Conservation (phyloP, 192 early-diverging fungal species). For the Gonapodya sp. region DNA sequence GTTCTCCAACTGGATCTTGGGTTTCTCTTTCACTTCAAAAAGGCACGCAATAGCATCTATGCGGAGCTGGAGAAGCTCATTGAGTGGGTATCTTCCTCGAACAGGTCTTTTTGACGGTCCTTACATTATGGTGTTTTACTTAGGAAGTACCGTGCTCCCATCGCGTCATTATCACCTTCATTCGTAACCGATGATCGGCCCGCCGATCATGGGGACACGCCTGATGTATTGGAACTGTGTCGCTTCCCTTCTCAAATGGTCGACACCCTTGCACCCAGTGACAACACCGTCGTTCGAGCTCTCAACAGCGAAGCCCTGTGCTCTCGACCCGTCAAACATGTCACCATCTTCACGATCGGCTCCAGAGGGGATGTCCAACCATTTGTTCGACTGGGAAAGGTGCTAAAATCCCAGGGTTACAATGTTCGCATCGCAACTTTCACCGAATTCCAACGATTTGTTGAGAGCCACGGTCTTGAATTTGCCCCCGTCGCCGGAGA, state of each 20-base stretch:
- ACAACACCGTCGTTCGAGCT: background rate
- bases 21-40: background rate
- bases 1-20: background rate
- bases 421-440: constrained; percentile 58
- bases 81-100: background rate
- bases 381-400: constrained; percentile 59
- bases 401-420: constrained; percentile 51
- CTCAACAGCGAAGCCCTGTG: background rate
- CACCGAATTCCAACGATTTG: constrained; percentile 52
- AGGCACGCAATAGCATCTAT: background rate
- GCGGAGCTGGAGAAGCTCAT: background rate
- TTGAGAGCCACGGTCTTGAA: constrained; percentile 55
- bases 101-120: background rate
- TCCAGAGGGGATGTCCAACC: constrained; percentile 70
- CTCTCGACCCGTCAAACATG: constrained; percentile 28
- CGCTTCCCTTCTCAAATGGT: background rate
- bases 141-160: background rate
- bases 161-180: background rate
- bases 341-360: constrained; percentile 63
- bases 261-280: background rate
- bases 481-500: constrained; percentile 57
- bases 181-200: background rate
- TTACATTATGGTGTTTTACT: background rate
- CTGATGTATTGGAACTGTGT: background rate
- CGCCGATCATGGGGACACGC: background rate